Base-by-base conservation (phyloP, 768 basidiomycete species). In the Strobilomyces confusus region DNA sequence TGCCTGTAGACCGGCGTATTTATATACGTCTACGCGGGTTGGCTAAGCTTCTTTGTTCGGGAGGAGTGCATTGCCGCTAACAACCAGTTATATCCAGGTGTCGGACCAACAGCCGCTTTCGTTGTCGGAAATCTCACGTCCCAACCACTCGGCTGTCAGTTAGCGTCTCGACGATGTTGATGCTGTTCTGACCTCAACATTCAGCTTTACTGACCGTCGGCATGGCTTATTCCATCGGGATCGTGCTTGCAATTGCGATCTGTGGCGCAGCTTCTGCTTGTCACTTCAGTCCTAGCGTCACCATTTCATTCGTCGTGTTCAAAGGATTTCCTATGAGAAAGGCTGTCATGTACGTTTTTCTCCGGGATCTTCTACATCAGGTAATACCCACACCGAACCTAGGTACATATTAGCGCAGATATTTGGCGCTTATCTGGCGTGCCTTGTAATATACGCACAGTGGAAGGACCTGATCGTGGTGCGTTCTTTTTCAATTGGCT, bases 361-460 rank as follows among this genome's bases (percentile, higher is more conserved):
- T 55, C 52, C 36, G 38, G 19, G 9, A 20, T 52, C 48, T 37
- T 52, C 44, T 42, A 11, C 22, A 48, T 49, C 37, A 14, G 26
- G 20, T 36, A 40, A 49, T 32, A 55, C 62, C 40, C 57, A 71
- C 33, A 19, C 30, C 15, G 11, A 44, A 32, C n/a, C 11, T 22
- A 86, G 84, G 67, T 88, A 86, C 61, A 83, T 87, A 54, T 38
- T 78, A 13, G 79, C 84, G 0, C 87, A 90, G 62, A 75, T 86
- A 55, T 56, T 86, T 5, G 88, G 86, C 5, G 81, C 77, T 13
- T 86, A 82, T 57, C 65, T 87, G 56, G 87, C 83, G 0, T 80
- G 78, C 51, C 69, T 85, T 36, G 54, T 83, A 43, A 64, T 84
- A 46, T 88, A 88, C 62, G 73, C 74, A 6, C 83, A 87, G 58